These are phyloP conservation scores for Begonia loranthoides DNA, from an alignment of 306 rosid genomes.

Conservation along the genomic window DNA sequence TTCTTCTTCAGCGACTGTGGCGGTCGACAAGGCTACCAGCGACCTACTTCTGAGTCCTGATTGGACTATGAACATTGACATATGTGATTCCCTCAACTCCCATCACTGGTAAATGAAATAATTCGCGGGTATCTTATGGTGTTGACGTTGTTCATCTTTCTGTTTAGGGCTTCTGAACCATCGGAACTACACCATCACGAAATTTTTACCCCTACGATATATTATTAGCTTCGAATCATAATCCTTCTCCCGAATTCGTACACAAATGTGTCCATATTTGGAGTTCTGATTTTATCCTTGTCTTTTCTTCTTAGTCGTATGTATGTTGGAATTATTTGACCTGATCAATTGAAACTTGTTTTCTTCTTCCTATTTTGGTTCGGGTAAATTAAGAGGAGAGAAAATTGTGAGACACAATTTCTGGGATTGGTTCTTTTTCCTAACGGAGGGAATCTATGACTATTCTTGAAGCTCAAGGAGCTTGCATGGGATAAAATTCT, in stretches of 20 bases:
- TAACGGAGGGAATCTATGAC: no score
- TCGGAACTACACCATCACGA: background rate
- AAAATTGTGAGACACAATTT: no score
- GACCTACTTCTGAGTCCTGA: conserved; percentile 96
- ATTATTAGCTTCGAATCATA: background rate
- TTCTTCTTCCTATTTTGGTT: background rate
- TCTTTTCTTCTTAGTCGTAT: background rate
- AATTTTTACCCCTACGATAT: background rate
- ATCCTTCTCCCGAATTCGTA: background rate
- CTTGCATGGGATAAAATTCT: no score
- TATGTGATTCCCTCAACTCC: conserved; percentile 94
- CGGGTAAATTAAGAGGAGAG: no score
- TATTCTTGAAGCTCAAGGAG: no score
- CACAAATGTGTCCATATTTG: conserved; percentile 1
- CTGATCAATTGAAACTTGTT: background rate
- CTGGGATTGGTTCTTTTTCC: no score
- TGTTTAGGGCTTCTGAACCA: conserved; percentile 12
- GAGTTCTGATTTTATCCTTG: background rate
- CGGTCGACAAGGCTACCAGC: conserved; percentile 99
- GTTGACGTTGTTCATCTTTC: conserved; percentile 16
- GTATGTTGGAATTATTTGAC: conserved; percentile 1
- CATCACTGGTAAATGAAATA: conserved; percentile 52
- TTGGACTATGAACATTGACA: conserved; percentile 99
- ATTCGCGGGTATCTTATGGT: background rate
- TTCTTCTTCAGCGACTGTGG: conserved; percentile 74